Conservation (phyloP, 176 grass and related monocot genomes). For the Triticum dicoccoides region DNA sequence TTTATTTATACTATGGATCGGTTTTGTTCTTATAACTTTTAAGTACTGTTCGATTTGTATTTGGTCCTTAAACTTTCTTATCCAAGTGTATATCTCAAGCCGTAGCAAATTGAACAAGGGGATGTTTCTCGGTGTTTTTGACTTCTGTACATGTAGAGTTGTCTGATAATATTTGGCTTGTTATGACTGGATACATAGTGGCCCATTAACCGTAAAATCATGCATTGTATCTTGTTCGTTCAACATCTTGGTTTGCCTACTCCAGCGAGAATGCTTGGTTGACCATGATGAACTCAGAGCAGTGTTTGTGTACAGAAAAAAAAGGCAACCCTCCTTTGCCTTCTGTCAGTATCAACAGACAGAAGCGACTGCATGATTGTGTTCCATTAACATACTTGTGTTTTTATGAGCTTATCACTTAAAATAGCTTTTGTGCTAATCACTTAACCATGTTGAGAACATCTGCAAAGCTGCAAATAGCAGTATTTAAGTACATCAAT, state of each 20-base stretch:
- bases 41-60: conserved; percentile 16
- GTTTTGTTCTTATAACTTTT: conserved; percentile 8
- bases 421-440: neutral
- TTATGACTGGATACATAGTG: neutral
- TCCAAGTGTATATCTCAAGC: neutral
- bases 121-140: neutral
- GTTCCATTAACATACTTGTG: neutral
- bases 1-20: conserved; percentile 2
- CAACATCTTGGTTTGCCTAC: neutral
- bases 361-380: neutral
- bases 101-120: neutral
- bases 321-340: neutral
- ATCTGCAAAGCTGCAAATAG: neutral
- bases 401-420: neutral
- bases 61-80: conserved; percentile 2
- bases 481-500: neutral
- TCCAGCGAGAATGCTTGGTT: neutral
- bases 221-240: neutral
- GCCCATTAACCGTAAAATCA: neutral
- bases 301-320: neutral
- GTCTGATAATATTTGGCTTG: neutral
- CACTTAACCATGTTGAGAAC: too few species aligned
- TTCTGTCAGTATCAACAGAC: neutral
- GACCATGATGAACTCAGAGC: neutral
- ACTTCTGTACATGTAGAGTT: neutral